Evolutionary conservation across 345 rosid species (phyloP).

Genomic region (Lepidium sativum): DNA sequence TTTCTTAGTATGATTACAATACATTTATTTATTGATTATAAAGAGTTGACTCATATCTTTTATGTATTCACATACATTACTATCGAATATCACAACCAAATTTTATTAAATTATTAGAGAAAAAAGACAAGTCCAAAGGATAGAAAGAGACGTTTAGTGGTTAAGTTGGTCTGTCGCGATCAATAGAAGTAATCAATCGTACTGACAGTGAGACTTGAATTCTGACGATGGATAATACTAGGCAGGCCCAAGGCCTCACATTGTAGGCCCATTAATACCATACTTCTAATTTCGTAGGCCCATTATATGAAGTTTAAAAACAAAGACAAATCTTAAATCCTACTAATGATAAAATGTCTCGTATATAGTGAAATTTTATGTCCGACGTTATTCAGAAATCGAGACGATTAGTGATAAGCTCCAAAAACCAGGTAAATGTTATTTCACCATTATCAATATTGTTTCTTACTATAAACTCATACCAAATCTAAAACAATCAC

Average conservation of each 20-base stretch:
- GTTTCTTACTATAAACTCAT: background rate
- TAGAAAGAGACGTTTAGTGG: background rate
- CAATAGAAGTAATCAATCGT: background rate
- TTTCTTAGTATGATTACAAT: background rate
- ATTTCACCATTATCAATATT: slow-evolving; percentile 9
- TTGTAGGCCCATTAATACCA: background rate
- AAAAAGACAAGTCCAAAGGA: background rate
- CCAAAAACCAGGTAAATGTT: slow-evolving; percentile 1
- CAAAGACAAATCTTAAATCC: background rate
- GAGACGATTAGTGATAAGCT: slow-evolving; percentile 5
- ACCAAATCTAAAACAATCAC: background rate
- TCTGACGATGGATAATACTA: background rate
- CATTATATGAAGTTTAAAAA: background rate
- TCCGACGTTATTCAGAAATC: slow-evolving; percentile 9
- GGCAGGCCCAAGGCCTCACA: background rate
- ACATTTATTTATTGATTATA: background rate
- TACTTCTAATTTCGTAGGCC: background rate
- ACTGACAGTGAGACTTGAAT: background rate
- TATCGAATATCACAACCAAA: background rate
- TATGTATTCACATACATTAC: background rate
- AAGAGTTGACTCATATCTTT: slow-evolving; percentile 10
- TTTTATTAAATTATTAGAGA: background rate
- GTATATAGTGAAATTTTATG: background rate
- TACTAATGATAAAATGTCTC: background rate
- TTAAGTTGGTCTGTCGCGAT: slow-evolving; percentile 6